Conservation (phyloP, 176 grass and related monocot genomes). For the Hordeum marinum region DNA sequence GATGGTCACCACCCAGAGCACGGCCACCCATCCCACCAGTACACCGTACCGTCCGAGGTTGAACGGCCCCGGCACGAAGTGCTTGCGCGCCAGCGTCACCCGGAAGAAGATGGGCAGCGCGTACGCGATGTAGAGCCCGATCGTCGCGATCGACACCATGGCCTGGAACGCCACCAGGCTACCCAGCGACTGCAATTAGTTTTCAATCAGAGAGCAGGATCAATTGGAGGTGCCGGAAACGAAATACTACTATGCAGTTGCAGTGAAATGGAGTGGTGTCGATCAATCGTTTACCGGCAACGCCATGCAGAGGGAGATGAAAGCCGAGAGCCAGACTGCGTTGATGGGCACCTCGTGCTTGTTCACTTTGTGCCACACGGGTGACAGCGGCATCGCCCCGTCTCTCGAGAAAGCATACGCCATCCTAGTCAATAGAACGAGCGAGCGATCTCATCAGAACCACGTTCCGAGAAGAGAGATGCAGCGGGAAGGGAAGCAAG, state of each 20-base stretch:
- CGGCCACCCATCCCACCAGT: conserved; percentile 63
- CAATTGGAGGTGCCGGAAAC: neutral
- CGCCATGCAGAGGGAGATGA: conserved; percentile 76
- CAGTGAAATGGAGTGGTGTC: neutral
- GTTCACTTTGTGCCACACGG: conserved; percentile 91
- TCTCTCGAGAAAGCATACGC: conserved; percentile 93
- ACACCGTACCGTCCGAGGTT: conserved; percentile 72
- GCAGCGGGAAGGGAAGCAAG: neutral
- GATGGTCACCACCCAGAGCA: conserved; percentile 95
- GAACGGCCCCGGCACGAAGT: conserved; percentile 68
- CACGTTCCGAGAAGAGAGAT: too few species aligned
- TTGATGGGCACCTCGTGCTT: conserved; percentile 72
- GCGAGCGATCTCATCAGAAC: neutral
- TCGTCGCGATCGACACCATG: conserved; percentile 95
- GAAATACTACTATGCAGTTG: neutral
- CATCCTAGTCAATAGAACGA: conserved; percentile 43
- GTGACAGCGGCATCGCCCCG: conserved; percentile 89
- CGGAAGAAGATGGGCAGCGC: conserved; percentile 86
- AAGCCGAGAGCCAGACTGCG: conserved; percentile 85
- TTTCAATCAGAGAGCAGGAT: neutral
- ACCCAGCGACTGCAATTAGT: conserved; percentile 59
- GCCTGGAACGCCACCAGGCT: conserved; percentile 97
- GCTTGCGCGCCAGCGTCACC: conserved; percentile 67
- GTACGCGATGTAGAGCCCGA: conserved; percentile 86
- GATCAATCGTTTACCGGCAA: conserved; percentile 42